Base-by-base conservation (phyloP, 192 early-diverging fungal species). In the Fimicolochytrium jonesii region DNA sequence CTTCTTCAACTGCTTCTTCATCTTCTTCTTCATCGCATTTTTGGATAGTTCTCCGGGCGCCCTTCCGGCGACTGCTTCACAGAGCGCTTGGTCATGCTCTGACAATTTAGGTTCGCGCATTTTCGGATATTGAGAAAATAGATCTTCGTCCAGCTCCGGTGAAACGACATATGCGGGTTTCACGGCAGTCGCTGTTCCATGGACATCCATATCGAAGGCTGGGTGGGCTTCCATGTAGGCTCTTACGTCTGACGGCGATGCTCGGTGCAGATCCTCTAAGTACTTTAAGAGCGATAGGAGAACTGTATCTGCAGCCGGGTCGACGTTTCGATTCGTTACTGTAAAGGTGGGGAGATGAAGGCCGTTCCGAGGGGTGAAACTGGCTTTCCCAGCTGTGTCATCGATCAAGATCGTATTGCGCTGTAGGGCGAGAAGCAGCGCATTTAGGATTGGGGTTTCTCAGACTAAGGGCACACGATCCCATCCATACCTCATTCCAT, bases 331-430 rank as follows among this genome's bases (percentile, higher is more conserved):
- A 29, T 73, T 68, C 5, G 31, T 35, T 18, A 74, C 59, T 18
- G 68, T 73, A 55, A 65, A 78, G 10, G 72, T 66, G 0, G 72
- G 77, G 11, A 78, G 32, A 36, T 66, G 60, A 1, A 78, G 35
- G 28, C 46, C 51, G 35, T 78, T 78, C 29, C 28, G 26, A 6
- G 72, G 70, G 7, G 66, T 75, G 23, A 36, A 47, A 30, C 43
- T 35, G 1, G 70, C 68, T 62, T 78, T 78, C 11, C 22, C 36
- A 0, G 53, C 32, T 4, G 69, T 63, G 59, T 78, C 77, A 55
- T 78, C 77, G 17, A 78, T 13, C 11, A 78, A 41, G 36, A 78
- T 75, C 1, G 77, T 78, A 48, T 78, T 78, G 34, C 56, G 42
- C 76, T 74, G 59, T 26, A 22, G 22, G 11, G 7, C 25, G 30